Evolutionary conservation across 1,284 basidiomycete species (phyloP).

Genomic region (Agroathelia rolfsii): DNA sequence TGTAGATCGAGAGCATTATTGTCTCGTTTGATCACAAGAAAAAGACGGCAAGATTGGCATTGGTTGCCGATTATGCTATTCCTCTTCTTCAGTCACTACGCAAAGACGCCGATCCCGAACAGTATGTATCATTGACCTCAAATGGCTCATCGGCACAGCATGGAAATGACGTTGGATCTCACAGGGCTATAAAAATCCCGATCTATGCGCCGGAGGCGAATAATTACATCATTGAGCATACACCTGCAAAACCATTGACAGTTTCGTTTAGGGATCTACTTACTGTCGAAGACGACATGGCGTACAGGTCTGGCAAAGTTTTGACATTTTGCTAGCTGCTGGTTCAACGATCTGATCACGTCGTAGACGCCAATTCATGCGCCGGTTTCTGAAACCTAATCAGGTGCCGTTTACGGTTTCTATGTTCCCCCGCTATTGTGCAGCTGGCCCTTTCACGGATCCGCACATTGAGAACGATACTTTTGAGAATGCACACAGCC

Average conservation of each 20-base stretch:
- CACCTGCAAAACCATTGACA: slow-evolving; percentile 90
- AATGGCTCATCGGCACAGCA: too few relatives aligned
- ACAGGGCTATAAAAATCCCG: too few relatives aligned
- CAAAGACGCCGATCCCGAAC: too few relatives aligned
- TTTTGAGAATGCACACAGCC: slow-evolving; percentile 78
- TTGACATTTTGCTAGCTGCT: slow-evolving; percentile 23
- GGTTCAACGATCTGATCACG: slow-evolving; percentile 32
- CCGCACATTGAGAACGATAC: slow-evolving; percentile 69
- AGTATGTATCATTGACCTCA: too few relatives aligned
- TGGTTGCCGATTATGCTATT: too few relatives aligned
- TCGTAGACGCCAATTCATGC: slow-evolving; percentile 84
- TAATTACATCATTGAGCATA: slow-evolving; percentile 97
- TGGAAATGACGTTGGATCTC: too few relatives aligned
- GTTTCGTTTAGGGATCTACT: slow-evolving; percentile 79
- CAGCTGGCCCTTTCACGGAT: slow-evolving; percentile 84
- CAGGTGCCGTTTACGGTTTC: slow-evolving; percentile 92
- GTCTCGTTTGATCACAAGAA: slow-evolving; percentile 73
- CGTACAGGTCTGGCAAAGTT: slow-evolving; percentile 68
- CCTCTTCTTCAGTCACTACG: too few relatives aligned
- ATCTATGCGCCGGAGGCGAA: too few relatives aligned
- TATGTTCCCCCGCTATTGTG: slow-evolving; percentile 90
- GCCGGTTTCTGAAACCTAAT: slow-evolving; percentile 73
- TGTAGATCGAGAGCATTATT: slow-evolving; percentile 94
- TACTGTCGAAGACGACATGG: slow-evolving; percentile 92
- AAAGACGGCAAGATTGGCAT: slow-evolving; percentile 78